Base-by-base conservation (phyloP, 2,329 filamentous ascomycete species). In the Drechslerella stenobrocha region DNA sequence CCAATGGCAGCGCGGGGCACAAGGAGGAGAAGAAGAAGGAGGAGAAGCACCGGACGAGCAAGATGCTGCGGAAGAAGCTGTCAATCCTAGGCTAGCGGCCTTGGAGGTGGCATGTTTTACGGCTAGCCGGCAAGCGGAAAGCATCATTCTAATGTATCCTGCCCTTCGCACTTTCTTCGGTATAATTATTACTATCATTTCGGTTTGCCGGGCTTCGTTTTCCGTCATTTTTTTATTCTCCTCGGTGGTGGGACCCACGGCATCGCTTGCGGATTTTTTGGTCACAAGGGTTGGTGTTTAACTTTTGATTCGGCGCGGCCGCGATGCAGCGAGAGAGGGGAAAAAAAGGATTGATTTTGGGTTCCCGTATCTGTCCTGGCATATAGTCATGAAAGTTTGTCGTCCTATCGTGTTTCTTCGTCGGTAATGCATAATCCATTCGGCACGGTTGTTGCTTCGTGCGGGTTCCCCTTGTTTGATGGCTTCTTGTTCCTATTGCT, bases 41-140 rank as follows among this genome's bases (percentile, higher is more conserved):
- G 37, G 56, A 60, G 22, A 55, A 60, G 24, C 63, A 67, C 37
- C 44, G 63, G 44, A 45, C 63, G 24, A 67, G 55, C 32, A 67
- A 67, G 51, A 67, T 67, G 40, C 50, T 67, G 26, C 55, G 63
- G 45, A 67, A 67, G 63, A 67, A 67, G 63, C 55, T 67, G 26
- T 67, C 63, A 34, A 67, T 67, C 24, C 45, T 67, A 35, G 63
- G 63, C 50, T 67, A 67, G 55, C 47, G 40, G 59, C 55, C 55
- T 35, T 15, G 13, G 46, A 40, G 30, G 20, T 8, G 23, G 48
- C 46, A n/a, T 34, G 34, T 24, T 35, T 30, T 11, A 11, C 6
- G 4, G 34, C 15, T 37, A 4, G 34, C 6, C 4, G 34, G 8
- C 15, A n/a, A 4, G 6, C 7, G 8, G 15, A 37, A 28, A 48